These are phyloP conservation scores for Penicillium psychrofluorescens DNA, from an alignment of 495 filamentous ascomycete species.

Conservation along the genomic window DNA sequence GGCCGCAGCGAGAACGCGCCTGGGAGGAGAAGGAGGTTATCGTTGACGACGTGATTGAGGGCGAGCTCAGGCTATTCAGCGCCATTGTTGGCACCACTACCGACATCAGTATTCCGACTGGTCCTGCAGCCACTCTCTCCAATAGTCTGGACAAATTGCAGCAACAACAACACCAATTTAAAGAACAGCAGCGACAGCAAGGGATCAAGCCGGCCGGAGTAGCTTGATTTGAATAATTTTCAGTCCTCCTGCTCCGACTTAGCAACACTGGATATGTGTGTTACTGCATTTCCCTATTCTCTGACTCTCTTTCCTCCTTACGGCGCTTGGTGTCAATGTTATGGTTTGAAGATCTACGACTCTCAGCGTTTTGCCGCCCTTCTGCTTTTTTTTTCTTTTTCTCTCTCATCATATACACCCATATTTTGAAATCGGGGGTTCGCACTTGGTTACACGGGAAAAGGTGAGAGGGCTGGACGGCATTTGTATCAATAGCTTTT, in stretches of 20 bases:
- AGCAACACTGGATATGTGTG: background rate
- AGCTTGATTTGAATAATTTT: too few relatives aligned
- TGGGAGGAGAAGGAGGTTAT: conserved; percentile 79
- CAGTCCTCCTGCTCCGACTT: too few relatives aligned
- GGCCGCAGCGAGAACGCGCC: conserved; percentile 62
- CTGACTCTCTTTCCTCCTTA: too few relatives aligned
- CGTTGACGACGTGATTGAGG: conserved; percentile 53
- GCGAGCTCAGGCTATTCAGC: conserved; percentile 40
- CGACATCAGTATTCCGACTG: conserved; percentile 2
- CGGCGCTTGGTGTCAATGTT: too few relatives aligned
- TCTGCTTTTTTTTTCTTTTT: background rate
- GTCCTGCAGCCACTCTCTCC: conserved; percentile 11
- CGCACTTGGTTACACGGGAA: background rate
- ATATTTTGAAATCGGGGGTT: background rate
- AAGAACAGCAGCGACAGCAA: conserved; percentile 16
- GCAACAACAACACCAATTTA: conserved; percentile 17
- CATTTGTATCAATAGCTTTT: conserved; percentile 17
- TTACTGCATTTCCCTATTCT: background rate
- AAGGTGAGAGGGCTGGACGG: conserved; percentile 1
- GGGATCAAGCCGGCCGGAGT: conserved; percentile 4
- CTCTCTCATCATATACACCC: background rate
- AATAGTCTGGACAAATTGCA: conserved; percentile 21
- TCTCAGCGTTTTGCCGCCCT: background rate
- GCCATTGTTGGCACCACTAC: conserved; percentile 22
- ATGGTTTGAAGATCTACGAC: too few relatives aligned